Evolutionary conservation across 345 rosid genomes (phyloP).

Genomic region (Moringa oleifera): DNA sequence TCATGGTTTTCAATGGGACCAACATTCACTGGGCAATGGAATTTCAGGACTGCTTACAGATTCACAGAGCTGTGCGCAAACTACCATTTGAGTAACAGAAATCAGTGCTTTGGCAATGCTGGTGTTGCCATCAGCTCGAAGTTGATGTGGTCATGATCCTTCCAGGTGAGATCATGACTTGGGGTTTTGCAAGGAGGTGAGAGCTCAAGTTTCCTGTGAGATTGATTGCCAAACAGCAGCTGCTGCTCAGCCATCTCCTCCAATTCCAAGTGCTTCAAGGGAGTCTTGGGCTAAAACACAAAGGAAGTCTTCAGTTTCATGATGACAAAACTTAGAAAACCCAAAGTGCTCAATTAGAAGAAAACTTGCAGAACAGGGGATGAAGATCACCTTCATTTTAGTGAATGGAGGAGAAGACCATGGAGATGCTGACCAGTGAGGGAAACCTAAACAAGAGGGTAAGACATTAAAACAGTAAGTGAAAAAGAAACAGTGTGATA

Average conservation of each 20-base stretch:
- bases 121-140: slow-evolving; percentile 36
- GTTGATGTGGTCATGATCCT: slow-evolving; percentile 20
- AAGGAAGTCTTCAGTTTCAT: background rate
- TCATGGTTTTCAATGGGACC: too few relatives aligned
- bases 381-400: slow-evolving; percentile 17
- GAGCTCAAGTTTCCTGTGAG: slow-evolving; percentile 19
- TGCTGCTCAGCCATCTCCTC: slow-evolving; percentile 26
- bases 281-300: slow-evolving; percentile 21
- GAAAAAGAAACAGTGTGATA: background rate
- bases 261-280: slow-evolving; percentile 19
- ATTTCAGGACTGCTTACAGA: too few relatives aligned
- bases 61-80: too few relatives aligned
- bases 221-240: slow-evolving; percentile 12
- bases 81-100: background rate
- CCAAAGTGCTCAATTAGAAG: background rate
- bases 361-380: background rate
- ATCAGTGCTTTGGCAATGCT: slow-evolving; percentile 20
- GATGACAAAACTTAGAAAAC: background rate
- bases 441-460: slow-evolving; percentile 14
- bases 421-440: background rate
- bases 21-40: too few relatives aligned
- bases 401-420: background rate
- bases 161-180: slow-evolving; percentile 12
- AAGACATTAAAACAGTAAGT: background rate
- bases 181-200: slow-evolving; percentile 21